Conservation (phyloP, 78 protist species). For the Isochrysis galbana region DNA sequence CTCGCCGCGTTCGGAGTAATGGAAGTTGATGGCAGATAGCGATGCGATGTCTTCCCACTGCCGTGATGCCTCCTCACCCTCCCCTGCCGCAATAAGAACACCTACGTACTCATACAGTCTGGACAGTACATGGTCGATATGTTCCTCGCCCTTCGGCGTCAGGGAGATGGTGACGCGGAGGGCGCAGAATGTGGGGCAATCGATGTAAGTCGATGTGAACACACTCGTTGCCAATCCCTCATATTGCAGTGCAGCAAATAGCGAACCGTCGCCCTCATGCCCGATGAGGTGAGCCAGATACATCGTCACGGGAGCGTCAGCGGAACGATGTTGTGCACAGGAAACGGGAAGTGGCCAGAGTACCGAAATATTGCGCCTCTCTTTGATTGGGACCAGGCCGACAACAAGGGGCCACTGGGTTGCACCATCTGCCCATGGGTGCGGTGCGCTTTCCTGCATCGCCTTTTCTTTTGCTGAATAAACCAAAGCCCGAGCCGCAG, state of each 20-base stretch:
- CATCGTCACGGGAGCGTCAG: background rate
- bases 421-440: too few relatives aligned
- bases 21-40: background rate
- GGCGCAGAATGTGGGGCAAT: background rate
- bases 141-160: background rate
- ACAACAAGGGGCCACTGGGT: too few relatives aligned
- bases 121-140: background rate
- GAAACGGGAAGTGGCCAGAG: background rate
- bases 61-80: background rate
- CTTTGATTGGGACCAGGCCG: background rate
- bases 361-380: background rate
- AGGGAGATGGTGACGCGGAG: background rate
- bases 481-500: background rate
- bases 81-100: background rate
- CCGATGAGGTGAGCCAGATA: background rate
- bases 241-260: background rate
- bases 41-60: background rate
- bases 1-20: background rate
- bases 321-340: background rate
- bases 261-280: conserved; percentile 1
- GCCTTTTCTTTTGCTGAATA: background rate
- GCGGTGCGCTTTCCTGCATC: too few relatives aligned
- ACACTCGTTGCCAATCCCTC: background rate
- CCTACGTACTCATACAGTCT: background rate
- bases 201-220: background rate